A percentile compares a stretch with the other conserved stretches of the same genome.
These are phyloP conservation scores for Sextonia rubra DNA, from an alignment of 164 flowering plant genomes.

Conservation along the genomic window DNA sequence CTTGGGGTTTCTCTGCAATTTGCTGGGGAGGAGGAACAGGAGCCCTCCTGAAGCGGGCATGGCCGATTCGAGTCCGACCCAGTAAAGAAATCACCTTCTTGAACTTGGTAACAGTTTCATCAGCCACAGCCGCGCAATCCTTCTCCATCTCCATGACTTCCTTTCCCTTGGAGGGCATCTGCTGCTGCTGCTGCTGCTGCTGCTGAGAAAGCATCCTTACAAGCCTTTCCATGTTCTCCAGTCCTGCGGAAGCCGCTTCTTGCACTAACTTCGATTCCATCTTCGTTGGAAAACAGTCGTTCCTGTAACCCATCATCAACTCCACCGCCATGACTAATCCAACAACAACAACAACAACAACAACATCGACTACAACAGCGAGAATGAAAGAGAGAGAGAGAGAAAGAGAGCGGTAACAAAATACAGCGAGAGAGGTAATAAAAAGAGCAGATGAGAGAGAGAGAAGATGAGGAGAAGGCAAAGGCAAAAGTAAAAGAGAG, in stretches of 20 bases:
- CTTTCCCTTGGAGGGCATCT: conserved; percentile 6
- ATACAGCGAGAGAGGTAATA: not conserved
- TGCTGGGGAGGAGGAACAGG: conserved; percentile 25
- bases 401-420: not conserved
- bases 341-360: not conserved
- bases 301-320: conserved; percentile 41
- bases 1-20: not conserved
- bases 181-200: conserved; percentile 21
- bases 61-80: conserved; percentile 79
- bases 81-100: conserved; percentile 73
- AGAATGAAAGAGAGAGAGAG: not conserved
- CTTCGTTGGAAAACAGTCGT: conserved; percentile 15
- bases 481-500: conserved; percentile 6
- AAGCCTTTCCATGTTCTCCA: conserved; percentile 69
- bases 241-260: conserved; percentile 83
- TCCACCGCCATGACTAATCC: conserved; percentile 62
- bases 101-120: conserved; percentile 76
- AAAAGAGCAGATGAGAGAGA: not conserved
- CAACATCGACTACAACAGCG: not conserved
- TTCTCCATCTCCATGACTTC: conserved; percentile 25
- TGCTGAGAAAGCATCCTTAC: conserved; percentile 45
- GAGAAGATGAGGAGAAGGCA: not conserved
- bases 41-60: conserved; percentile 83
- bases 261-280: conserved; percentile 49
- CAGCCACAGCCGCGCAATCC: conserved; percentile 59